Conservation (phyloP, 2,329 filamentous ascomycete genomes). For the Penicillium polonicum region DNA sequence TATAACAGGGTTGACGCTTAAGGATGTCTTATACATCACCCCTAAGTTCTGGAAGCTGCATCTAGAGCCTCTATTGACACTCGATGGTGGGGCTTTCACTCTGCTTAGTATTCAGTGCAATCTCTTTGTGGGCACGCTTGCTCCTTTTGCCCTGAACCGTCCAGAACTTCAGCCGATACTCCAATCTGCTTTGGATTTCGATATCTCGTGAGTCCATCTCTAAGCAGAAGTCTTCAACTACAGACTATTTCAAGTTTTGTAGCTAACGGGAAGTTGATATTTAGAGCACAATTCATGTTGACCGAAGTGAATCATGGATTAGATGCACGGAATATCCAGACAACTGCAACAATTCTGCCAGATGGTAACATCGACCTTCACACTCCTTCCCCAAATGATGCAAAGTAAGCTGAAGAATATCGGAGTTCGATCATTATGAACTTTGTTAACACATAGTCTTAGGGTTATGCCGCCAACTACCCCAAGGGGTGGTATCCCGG, state of each 20-base stretch:
- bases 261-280: neutral
- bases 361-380: constrained; percentile 39
- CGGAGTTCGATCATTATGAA: neutral
- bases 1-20: neutral
- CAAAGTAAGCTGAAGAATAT: constrained; percentile 26
- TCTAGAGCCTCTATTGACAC: neutral
- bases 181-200: constrained; percentile 19
- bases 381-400: constrained; percentile 31
- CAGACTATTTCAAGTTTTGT: neutral
- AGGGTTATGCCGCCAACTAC: constrained; percentile 17
- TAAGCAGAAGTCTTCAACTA: neutral
- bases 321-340: constrained; percentile 42
- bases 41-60: constrained; percentile 2
- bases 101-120: constrained; percentile 23
- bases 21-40: neutral
- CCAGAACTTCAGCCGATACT: constrained; percentile 18
- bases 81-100: constrained; percentile 6
- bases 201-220: constrained; percentile 18
- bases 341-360: constrained; percentile 35
- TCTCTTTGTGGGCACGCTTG: constrained; percentile 22
- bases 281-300: constrained; percentile 37
- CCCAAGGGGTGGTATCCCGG: constrained; percentile 19
- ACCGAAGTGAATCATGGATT: constrained; percentile 44
- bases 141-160: constrained; percentile 11
- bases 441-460: neutral